Base-by-base conservation (phyloP, 768 basidiomycete genomes). In the Leccinum boreale region DNA sequence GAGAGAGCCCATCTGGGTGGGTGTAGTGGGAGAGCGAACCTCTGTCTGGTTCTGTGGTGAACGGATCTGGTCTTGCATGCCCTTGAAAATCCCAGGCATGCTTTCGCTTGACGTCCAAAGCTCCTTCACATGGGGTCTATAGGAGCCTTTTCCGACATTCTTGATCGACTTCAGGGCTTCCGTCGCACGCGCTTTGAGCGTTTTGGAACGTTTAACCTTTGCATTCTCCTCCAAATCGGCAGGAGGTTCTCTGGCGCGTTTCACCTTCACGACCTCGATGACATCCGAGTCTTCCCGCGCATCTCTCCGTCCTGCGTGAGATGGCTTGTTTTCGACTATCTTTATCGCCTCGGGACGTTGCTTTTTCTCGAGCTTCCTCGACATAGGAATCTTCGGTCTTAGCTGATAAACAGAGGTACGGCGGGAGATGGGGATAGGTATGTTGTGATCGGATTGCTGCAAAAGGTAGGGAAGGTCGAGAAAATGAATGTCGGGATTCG, bases 241-340 rank as follows among this genome's bases (percentile, higher is more conserved):
- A 11, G 51, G 28, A 50, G 55, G 52, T 19, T 69, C 70, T 50
- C 70, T 67, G 44, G 46, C 46, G 36, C 83, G 79, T 61, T 78
- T 75, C 57, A 86, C 78, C 65, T 83, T 85, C 39, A 86, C 74
- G 29, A 86, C 80, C 66, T 87, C 85, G 14, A 85, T 72, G 35
- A 86, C 78, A 62, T 85, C 84, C 36, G 65, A 69, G 55, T 72
- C 72, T 19, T 81, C 83, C 58, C 81, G 81, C 57, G 78, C 70
- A 15, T 73, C 77, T 42, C 66, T 68, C 53, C 56, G 61, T 33
- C 58, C 55, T 17, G 49, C 42, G 42, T 35, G 60, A 26, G 33
- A 68, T 57, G 53, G 55, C 58, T 58, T 63, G 29, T 58, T 58
- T 56, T 63, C 67, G 4, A 69, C 56, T 28, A 69, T 74, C 45